Evolutionary conservation across 108 stramenopile species (phyloP).

Genomic region (Cyclotella baltica): DNA sequence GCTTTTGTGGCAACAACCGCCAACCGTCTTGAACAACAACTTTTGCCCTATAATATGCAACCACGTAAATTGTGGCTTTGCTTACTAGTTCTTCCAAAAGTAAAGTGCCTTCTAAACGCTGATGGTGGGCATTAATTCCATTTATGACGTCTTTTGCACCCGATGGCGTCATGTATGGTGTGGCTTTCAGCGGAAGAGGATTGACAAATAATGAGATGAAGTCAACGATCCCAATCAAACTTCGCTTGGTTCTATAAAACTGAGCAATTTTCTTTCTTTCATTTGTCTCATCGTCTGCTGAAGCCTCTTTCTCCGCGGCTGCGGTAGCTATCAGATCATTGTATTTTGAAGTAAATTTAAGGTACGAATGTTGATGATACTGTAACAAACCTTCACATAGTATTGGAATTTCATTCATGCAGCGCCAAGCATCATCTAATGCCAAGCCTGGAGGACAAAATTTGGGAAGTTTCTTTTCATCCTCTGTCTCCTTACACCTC

Average conservation of each 20-base stretch:
- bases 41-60: constrained; percentile 59
- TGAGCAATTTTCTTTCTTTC: background rate
- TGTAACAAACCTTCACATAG: constrained; percentile 22
- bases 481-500: constrained; percentile 17
- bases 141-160: constrained; percentile 17
- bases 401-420: constrained; percentile 47
- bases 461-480: background rate
- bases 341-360: constrained; percentile 5
- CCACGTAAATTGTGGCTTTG: constrained; percentile 63
- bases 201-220: constrained; percentile 77
- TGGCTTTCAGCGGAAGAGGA: constrained; percentile 15
- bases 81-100: constrained; percentile 67
- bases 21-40: constrained; percentile 68
- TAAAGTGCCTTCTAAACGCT: constrained; percentile 61
- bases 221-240: constrained; percentile 66
- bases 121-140: constrained; percentile 40
- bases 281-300: constrained; percentile 55
- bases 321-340: constrained; percentile 45
- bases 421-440: constrained; percentile 83
- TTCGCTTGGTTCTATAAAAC: constrained; percentile 18
- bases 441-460: constrained; percentile 51
- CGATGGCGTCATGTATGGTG: constrained; percentile 25
- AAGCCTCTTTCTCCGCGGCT: constrained; percentile 18
- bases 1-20: constrained; percentile 36
- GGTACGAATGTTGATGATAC: constrained; percentile 14